Base-by-base conservation (phyloP, 441 rosid genomes). In the Lagerstroemia fauriei region DNA sequence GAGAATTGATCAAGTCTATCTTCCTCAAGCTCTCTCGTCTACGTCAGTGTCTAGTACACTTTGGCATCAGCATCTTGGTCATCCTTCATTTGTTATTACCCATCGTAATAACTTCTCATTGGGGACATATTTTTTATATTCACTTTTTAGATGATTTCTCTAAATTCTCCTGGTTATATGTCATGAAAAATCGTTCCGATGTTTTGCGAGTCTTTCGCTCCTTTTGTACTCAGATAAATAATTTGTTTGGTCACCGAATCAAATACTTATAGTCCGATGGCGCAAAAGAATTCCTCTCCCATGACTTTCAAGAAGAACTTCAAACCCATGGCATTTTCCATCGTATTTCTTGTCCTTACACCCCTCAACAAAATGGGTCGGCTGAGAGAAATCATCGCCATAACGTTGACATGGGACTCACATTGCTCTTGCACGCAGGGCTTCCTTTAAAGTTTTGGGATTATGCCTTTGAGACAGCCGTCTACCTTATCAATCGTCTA, bases 361-460 rank as follows among this genome's bases (percentile, higher is more conserved):
- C 10, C 0, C 48, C 27, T 9, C 44, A 79, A 51, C 47, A 79
- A 44, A 79, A 79, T 48, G 76, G 66, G 8, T 9, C 63, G 0
- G 65, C 47, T 0, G 65, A 79, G 46, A 59, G 76, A 10, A 68
- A 69, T 12, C 82, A 79, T 31, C 75, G 44, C n/a, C 81, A 78
- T 0, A 12, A 65, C 25, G 73, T 78, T 7, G 81, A 78, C 16
- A 41, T n/a, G 12, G 76, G 82, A 10, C 57, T 79, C 4, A 51
- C 82, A 7, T 25, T 79, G 9, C 31, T 79, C 7, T 13, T 1
- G 24, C 48, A 50, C 7, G 22, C 75, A 32, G 9, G 1, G 8
- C 34, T 79, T 79, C 65, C 63, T 11, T n/a, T 16, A 10, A 9
- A 20, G 20, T 79, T 57, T 47, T 79, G 24, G 71, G n/a, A 29